Percentiles rank a stretch among this genome's conserved stretches.
Evolutionary conservation across 768 basidiomycete species (phyloP).

Genomic region (Russula foetens): DNA sequence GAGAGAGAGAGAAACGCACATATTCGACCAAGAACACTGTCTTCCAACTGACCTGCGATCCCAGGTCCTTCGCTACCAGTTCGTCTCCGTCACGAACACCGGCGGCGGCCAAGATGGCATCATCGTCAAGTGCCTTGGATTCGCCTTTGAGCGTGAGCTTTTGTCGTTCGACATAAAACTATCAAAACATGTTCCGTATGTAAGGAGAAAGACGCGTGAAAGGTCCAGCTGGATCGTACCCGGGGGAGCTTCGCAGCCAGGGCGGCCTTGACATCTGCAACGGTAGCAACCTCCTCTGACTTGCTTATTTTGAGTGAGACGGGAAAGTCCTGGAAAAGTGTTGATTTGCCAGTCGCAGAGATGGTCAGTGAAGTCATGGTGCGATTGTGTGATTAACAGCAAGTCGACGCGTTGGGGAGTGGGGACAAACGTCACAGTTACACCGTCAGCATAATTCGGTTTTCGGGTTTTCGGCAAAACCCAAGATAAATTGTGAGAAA

Average conservation of each 20-base stretch:
- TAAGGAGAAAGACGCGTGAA: neutral
- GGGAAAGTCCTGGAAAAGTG: constrained; percentile 45
- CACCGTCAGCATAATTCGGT: too few relatives aligned
- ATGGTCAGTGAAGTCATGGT: constrained; percentile 47
- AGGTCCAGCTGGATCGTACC: constrained; percentile 26
- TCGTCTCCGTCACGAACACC: constrained; percentile 53
- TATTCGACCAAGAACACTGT: constrained; percentile 94
- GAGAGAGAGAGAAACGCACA: constrained; percentile 40
- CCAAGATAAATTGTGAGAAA: too few relatives aligned
- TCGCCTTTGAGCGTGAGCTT: constrained; percentile 59
- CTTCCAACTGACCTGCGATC: constrained; percentile 81
- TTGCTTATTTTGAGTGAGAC: constrained; percentile 42
- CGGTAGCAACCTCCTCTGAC: constrained; percentile 40
- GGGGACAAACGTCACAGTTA: too few relatives aligned
- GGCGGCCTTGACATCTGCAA: constrained; percentile 61
- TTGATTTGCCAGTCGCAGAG: constrained; percentile 36
- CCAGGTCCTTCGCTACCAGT: constrained; percentile 80
- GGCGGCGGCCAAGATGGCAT: constrained; percentile 48
- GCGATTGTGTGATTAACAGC: neutral
- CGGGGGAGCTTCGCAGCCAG: constrained; percentile 49
- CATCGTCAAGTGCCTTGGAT: constrained; percentile 55
- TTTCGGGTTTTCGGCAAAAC: too few relatives aligned
- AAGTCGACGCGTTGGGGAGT: neutral
- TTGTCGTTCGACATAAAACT: constrained; percentile 72
- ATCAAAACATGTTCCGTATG: neutral